Conservation (phyloP, 2,329 filamentous ascomycete species). For the Plectosphaerella sp. region DNA sequence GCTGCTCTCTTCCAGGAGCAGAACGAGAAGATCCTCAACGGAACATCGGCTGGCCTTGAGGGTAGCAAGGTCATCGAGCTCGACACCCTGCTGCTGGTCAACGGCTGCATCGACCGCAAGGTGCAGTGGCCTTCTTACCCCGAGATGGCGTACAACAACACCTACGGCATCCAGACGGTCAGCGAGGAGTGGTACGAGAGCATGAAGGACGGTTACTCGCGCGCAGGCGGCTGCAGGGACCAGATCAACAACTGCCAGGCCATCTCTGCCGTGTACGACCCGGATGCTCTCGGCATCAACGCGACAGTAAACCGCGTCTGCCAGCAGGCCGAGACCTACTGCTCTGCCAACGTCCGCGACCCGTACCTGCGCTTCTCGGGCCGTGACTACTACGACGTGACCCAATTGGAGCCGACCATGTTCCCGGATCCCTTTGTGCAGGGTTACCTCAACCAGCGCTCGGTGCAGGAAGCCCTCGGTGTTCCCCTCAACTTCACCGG, state of each 20-base stretch:
- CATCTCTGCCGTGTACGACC: slow-evolving; percentile 20
- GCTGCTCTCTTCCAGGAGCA: slow-evolving; percentile 50
- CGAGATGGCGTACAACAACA: slow-evolving; percentile 25
- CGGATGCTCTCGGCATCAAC: slow-evolving; percentile 13
- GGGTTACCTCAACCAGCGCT: slow-evolving; percentile 13
- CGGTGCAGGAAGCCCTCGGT: slow-evolving; percentile 55
- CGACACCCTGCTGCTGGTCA: slow-evolving; percentile 52
- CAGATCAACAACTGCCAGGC: slow-evolving; percentile 47
- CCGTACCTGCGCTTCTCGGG: slow-evolving; percentile 1
- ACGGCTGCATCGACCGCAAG: slow-evolving; percentile 48
- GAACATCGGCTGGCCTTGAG: slow-evolving; percentile 22
- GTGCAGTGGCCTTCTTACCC: slow-evolving; percentile 27
- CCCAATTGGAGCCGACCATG: slow-evolving; percentile 10
- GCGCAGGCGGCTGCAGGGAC: slow-evolving; percentile 44
- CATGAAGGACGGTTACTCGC: slow-evolving; percentile 24
- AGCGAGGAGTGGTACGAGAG: slow-evolving; percentile 22
- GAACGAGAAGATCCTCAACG: slow-evolving; percentile 45
- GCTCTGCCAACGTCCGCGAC: slow-evolving; percentile 8
- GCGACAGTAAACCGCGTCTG: slow-evolving; percentile 19
- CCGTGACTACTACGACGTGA: slow-evolving; percentile 14
- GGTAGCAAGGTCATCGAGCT: slow-evolving; percentile 38
- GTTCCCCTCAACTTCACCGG: slow-evolving; percentile 52
- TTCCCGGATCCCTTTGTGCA: slow-evolving; percentile 11
- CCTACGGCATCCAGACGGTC: slow-evolving; percentile 23
- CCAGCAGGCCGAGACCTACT: slow-evolving; percentile 6